Evolutionary conservation across 2,329 filamentous ascomycete species (phyloP).

Genomic region (Colletotrichum cordylinicola): DNA sequence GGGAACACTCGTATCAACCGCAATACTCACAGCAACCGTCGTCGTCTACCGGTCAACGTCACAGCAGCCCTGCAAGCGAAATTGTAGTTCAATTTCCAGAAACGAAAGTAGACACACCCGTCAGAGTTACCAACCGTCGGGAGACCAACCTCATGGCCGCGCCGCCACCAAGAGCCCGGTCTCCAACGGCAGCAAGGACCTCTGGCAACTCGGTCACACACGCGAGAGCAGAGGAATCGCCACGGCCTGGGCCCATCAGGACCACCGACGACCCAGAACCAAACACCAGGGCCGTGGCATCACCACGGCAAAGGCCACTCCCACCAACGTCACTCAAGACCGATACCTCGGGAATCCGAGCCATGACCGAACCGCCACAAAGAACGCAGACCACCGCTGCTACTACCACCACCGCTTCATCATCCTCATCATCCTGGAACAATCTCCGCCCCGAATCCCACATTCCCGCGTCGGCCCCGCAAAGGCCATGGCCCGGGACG

Average conservation of each 20-base stretch:
- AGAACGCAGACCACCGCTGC: not conserved
- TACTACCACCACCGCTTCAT: not conserved
- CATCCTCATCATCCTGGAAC: not conserved
- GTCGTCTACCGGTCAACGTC: not conserved
- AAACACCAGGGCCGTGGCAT: not conserved
- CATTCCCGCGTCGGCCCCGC: not conserved
- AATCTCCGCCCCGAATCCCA: not conserved
- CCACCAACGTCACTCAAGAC: not conserved
- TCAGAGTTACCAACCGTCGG: not conserved
- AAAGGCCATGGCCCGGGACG: not conserved
- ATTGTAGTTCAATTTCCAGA: not conserved
- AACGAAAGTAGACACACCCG: not conserved
- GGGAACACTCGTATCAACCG: not conserved
- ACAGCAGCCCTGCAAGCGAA: not conserved
- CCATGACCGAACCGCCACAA: not conserved
- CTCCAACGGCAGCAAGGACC: not conserved
- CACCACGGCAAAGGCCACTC: not conserved
- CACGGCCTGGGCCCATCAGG: not conserved
- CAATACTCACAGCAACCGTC: not conserved
- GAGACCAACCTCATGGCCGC: not conserved
- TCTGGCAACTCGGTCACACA: not conserved
- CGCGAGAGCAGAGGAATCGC: not conserved
- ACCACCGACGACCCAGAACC: not conserved
- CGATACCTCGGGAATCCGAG: not conserved
- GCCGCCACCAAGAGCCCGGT: not conserved